Percentiles rank a stretch among this genome's conserved stretches.
Evolutionary conservation across 805 yeast genomes (phyloP).

Genomic region (Lipomyces sp.): DNA sequence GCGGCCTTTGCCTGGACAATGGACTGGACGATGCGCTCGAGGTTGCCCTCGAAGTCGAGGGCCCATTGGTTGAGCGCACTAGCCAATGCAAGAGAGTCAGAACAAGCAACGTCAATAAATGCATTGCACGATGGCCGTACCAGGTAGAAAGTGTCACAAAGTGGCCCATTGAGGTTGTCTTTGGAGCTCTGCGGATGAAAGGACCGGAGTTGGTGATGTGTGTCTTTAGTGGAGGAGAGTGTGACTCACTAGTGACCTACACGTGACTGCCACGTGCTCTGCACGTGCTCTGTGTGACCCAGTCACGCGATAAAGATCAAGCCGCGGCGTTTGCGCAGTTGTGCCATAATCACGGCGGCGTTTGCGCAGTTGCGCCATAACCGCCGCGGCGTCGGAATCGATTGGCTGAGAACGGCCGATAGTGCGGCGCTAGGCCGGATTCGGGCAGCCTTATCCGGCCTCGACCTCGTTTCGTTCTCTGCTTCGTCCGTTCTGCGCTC

Average conservation of each 20-base stretch:
- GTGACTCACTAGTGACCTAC: not conserved
- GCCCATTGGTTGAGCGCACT: slow-evolving; percentile 96
- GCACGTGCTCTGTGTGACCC: slow-evolving; percentile 1
- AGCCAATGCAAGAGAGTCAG: not conserved
- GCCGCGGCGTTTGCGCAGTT: not conserved
- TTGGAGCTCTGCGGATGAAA: no score
- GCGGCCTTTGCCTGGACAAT: slow-evolving; percentile 69
- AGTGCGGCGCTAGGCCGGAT: slow-evolving; percentile 1
- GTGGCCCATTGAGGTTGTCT: slow-evolving; percentile 29
- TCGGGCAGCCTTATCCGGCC: slow-evolving; percentile 1
- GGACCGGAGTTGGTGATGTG: no score
- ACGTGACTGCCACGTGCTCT: not conserved
- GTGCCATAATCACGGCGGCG: slow-evolving; percentile 4
- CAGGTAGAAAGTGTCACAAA: slow-evolving; percentile 27
- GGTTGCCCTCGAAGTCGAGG: slow-evolving; percentile 92
- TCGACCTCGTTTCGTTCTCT: slow-evolving; percentile 3
- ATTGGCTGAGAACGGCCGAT: slow-evolving; percentile 24
- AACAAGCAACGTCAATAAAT: not conserved
- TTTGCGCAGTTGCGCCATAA: slow-evolving; percentile 7
- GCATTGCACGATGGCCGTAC: slow-evolving; percentile 11
- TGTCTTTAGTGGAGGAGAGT: not conserved
- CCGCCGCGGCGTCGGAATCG: slow-evolving; percentile 5
- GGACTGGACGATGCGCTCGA: slow-evolving; percentile 83
- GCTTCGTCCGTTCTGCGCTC: not conserved
- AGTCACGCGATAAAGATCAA: slow-evolving; percentile 2